These are phyloP conservation scores for Mycena rosella DNA, from an alignment of 768 basidiomycete species.

Conservation along the genomic window DNA sequence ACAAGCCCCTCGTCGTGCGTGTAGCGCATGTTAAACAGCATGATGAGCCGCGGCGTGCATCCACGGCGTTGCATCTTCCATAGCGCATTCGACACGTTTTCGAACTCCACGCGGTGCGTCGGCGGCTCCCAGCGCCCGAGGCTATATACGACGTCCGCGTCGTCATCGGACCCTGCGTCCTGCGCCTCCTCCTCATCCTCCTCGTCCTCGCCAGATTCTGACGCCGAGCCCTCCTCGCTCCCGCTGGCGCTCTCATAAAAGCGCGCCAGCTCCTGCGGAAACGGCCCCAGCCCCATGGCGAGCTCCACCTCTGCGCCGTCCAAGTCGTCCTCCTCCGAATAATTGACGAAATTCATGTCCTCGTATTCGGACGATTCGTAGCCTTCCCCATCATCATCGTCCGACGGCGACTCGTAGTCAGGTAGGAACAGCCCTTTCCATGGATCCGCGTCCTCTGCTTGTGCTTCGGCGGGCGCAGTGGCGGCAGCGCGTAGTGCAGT, in stretches of 20 bases:
- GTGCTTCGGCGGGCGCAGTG: conserved; percentile 44
- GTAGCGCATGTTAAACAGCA: conserved; percentile 67
- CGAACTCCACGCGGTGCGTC: conserved; percentile 42
- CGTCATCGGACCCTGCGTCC: conserved; percentile 22
- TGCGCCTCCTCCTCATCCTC: conserved; percentile 37
- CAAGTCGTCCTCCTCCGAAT: conserved; percentile 51
- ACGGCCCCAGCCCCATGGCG: conserved; percentile 20
- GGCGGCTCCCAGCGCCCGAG: conserved; percentile 73
- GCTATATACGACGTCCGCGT: conserved; percentile 51
- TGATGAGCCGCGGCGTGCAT: conserved; percentile 69
- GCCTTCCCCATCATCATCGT: conserved; percentile 46
- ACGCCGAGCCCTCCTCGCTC: conserved; percentile 31
- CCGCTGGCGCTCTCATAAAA: conserved; percentile 32
- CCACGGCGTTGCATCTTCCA: conserved; percentile 67
- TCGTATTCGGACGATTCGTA: conserved; percentile 52
- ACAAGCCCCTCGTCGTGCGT: conserved; percentile 66
- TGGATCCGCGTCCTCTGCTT: conserved; percentile 63
- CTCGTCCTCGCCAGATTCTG: conserved; percentile 37
- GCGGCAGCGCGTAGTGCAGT: conserved; percentile 51
- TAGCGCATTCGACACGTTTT: conserved; percentile 40
- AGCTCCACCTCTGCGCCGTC: conserved; percentile 43
- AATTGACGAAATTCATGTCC: conserved; percentile 47
- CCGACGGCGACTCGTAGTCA: conserved; percentile 53
- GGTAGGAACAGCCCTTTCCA: conserved; percentile 79
- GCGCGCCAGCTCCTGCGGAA: conserved; percentile 10